These are phyloP conservation scores for Trichophyton rubrum DNA, from an alignment of 2,329 filamentous ascomycete genomes.

Conservation along the genomic window DNA sequence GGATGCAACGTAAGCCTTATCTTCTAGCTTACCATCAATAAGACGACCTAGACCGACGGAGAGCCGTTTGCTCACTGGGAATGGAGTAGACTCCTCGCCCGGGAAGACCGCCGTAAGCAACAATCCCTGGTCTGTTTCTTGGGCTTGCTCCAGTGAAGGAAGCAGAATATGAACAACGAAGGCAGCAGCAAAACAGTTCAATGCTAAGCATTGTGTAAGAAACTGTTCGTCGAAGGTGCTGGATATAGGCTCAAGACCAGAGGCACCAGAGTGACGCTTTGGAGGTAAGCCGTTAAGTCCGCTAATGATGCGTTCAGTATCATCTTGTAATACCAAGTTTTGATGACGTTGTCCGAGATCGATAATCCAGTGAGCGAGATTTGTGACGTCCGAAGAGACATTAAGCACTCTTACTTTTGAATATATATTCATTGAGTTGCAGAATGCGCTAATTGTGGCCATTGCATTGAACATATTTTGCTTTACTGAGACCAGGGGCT, in stretches of 20 bases:
- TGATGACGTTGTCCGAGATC: conserved; percentile 40
- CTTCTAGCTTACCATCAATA: neutral
- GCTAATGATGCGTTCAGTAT: neutral
- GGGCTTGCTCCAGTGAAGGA: neutral
- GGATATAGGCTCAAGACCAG: neutral
- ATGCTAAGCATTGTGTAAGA: neutral
- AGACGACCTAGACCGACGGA: neutral
- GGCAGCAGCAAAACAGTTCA: neutral
- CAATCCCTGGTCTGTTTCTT: neutral
- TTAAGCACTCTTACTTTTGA: conserved; percentile 6
- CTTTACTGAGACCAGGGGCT: conserved; percentile 16
- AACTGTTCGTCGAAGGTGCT: neutral
- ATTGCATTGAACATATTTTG: conserved; percentile 13
- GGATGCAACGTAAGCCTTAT: neutral
- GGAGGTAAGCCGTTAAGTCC: neutral
- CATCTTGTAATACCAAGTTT: conserved; percentile 5
- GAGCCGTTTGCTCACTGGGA: neutral
- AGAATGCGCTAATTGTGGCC: conserved; percentile 18
- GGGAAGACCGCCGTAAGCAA: neutral
- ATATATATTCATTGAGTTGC: conserved; percentile 13
- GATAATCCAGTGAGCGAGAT: conserved; percentile 44
- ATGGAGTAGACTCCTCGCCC: neutral
- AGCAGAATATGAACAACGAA: neutral
- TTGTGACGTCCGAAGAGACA: conserved; percentile 22
- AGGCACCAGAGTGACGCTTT: neutral